Percentiles rank a stretch among this genome's conserved stretches.
Evolutionary conservation across 2,329 filamentous ascomycete species (phyloP).

Genomic region (Aureobasidium lini): DNA sequence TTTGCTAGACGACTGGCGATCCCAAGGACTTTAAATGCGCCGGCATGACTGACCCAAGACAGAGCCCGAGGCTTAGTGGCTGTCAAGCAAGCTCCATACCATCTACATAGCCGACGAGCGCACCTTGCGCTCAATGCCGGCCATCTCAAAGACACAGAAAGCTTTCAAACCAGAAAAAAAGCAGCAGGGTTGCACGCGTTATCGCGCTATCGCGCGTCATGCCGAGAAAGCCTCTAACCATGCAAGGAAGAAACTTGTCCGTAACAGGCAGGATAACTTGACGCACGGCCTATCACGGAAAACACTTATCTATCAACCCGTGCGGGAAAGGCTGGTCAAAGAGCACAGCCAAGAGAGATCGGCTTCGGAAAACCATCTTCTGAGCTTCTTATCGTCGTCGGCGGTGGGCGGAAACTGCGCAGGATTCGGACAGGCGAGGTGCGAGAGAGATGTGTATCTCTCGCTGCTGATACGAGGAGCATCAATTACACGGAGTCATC

Average conservation of each 20-base stretch:
- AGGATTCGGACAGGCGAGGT: background rate
- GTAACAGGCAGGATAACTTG: background rate
- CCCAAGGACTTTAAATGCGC: background rate
- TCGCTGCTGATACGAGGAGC: background rate
- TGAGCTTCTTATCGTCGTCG: background rate
- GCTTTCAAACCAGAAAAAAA: background rate
- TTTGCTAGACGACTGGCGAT: background rate
- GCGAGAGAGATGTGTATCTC: background rate
- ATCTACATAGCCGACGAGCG: background rate
- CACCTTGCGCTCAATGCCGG: background rate
- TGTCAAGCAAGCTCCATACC: background rate
- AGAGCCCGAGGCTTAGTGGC: background rate
- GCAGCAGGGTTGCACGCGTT: background rate
- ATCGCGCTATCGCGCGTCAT: background rate
- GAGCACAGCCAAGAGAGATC: background rate
- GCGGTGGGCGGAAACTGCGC: background rate
- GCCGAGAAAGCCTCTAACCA: background rate
- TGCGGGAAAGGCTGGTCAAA: background rate
- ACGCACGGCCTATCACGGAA: background rate
- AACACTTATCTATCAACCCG: background rate
- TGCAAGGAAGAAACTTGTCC: background rate
- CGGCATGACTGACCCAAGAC: background rate
- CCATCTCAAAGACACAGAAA: background rate
- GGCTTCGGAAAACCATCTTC: background rate
- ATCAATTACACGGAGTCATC: background rate